These are phyloP conservation scores for Apiotrichum akiyoshidainum DNA, from an alignment of 1,284 basidiomycete genomes.

Conservation along the genomic window DNA sequence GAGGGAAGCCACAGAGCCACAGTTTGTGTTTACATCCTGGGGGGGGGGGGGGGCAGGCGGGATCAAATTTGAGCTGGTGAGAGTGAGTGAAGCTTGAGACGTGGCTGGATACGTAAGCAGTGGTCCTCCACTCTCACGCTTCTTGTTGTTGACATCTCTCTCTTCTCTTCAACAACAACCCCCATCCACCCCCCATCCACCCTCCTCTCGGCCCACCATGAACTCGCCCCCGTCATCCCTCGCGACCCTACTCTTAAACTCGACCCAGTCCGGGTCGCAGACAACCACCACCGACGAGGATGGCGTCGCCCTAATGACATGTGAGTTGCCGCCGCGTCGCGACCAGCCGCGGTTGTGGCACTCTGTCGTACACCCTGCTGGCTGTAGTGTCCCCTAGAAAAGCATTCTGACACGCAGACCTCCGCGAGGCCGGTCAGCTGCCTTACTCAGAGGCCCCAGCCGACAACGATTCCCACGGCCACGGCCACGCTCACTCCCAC, in stretches of 20 bases:
- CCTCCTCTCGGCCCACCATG: too few relatives aligned
- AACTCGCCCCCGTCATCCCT: conserved; percentile 14
- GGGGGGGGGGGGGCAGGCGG: too few relatives aligned
- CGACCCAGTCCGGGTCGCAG: neutral
- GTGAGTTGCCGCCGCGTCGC: conserved; percentile 9
- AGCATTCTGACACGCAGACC: conserved; percentile 10
- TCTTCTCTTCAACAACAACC: too few relatives aligned
- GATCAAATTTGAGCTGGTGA: too few relatives aligned
- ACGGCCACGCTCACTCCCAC: neutral
- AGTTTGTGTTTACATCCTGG: too few relatives aligned
- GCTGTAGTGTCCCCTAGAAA: neutral
- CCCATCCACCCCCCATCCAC: neutral
- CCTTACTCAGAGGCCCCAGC: conserved; percentile 2
- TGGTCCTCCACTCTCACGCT: too few relatives aligned
- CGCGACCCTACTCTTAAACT: conserved; percentile 5
- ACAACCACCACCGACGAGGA: neutral
- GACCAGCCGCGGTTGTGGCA: neutral
- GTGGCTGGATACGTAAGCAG: too few relatives aligned
- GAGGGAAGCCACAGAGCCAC: too few relatives aligned
- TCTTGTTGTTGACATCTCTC: too few relatives aligned
- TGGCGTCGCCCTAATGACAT: conserved; percentile 17
- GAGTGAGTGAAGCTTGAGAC: too few relatives aligned
- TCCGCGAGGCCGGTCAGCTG: conserved; percentile 7
- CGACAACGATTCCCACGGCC: neutral
- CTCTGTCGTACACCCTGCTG: too few relatives aligned